A percentile compares a stretch with the other conserved stretches of the same genome.
Conservation (phyloP, 345 rosid species). For the Raphanus raphanistrum region DNA sequence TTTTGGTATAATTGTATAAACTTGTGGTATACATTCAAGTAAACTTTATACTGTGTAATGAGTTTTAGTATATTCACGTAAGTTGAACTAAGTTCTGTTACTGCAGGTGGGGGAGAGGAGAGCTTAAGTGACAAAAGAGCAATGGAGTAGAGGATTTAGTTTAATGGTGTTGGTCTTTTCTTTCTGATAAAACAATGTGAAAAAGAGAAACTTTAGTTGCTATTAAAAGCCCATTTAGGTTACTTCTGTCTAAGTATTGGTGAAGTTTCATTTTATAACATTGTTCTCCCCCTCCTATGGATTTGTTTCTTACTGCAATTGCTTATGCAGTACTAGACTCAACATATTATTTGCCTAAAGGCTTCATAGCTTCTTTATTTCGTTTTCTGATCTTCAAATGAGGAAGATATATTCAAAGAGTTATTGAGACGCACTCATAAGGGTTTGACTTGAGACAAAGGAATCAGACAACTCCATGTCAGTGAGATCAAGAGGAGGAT, state of each 20-base stretch:
- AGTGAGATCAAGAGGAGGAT: too few relatives aligned
- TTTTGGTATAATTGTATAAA: background rate
- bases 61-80: background rate
- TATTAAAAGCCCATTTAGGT: background rate
- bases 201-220: background rate
- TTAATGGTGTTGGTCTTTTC: background rate
- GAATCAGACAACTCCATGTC: too few relatives aligned
- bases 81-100: background rate
- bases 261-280: background rate
- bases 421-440: too few relatives aligned
- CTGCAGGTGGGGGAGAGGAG: background rate
- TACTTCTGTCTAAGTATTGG: background rate
- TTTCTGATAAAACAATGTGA: slow-evolving; percentile 9
- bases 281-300: background rate
- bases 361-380: background rate
- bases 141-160: slow-evolving; percentile 12
- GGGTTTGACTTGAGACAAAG: too few relatives aligned
- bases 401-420: too few relatives aligned
- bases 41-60: background rate
- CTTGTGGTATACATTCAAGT: background rate
- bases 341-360: background rate
- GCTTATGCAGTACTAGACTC: background rate
- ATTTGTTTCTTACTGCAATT: background rate
- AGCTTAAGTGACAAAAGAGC: background rate
- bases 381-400: too few relatives aligned